phyloP scores from a whole-genome alignment of 257 asterid genomes.

The Leptodermis oblonga region DNA sequence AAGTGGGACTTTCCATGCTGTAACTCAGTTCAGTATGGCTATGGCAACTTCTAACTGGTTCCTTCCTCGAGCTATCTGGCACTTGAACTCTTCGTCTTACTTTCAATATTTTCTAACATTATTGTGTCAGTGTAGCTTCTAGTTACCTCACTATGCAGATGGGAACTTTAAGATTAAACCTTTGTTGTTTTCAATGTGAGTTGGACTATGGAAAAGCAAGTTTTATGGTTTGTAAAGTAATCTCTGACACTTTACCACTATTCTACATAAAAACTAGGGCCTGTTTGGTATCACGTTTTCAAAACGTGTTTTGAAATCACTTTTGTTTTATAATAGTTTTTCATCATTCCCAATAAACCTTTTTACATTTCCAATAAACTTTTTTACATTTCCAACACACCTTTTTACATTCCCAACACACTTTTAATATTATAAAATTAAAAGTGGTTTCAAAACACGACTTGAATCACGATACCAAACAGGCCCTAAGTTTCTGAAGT shows the following conservation, averaged over 20 bases:
- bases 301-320: too few relatives aligned
- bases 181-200: neutral
- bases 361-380: too few relatives aligned
- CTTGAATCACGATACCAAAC: too few relatives aligned
- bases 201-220: neutral
- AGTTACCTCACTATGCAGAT: neutral
- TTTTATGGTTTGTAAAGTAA: neutral
- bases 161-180: neutral
- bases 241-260: neutral
- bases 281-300: too few relatives aligned
- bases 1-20: neutral
- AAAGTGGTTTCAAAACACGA: too few relatives aligned
- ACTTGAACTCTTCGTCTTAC: neutral
- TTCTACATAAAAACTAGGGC: neutral
- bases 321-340: too few relatives aligned
- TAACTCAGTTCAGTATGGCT: neutral
- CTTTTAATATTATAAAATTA: too few relatives aligned
- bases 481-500: neutral
- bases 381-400: too few relatives aligned
- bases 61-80: neutral
- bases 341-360: too few relatives aligned
- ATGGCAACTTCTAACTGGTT: neutral
- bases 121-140: neutral
- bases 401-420: too few relatives aligned
- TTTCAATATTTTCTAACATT: neutral